Conservation (phyloP, 2,329 filamentous ascomycete genomes). For the Pyrenochaeta sp. region DNA sequence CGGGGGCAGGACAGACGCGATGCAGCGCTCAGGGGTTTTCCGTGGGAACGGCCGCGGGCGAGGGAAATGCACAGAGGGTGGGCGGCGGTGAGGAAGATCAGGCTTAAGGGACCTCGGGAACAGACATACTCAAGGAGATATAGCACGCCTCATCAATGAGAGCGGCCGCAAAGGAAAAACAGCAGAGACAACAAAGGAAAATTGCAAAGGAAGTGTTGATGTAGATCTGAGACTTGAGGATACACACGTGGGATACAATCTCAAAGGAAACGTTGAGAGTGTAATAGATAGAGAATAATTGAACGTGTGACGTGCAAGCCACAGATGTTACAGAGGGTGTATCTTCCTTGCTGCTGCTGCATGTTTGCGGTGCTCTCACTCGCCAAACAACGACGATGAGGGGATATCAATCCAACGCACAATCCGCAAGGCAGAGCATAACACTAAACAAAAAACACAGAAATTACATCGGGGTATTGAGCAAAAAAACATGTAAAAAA, state of each 20-base stretch:
- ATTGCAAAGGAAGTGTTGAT: not conserved
- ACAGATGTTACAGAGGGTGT: too few relatives aligned
- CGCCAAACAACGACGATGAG: slow-evolving; percentile 32
- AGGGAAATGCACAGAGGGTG: slow-evolving; percentile 32
- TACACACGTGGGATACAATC: too few relatives aligned
- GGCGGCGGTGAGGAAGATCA: slow-evolving; percentile 40
- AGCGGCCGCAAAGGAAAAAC: slow-evolving; percentile 24
- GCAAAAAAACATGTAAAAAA: slow-evolving; percentile 38
- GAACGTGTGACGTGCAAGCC: too few relatives aligned
- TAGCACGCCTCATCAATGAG: slow-evolving; percentile 37
- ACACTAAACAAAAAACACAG: slow-evolving; percentile 46
- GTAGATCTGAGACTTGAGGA: too few relatives aligned
- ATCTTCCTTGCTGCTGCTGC: too few relatives aligned
- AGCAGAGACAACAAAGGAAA: slow-evolving; percentile 16
- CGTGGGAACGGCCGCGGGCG: slow-evolving; percentile 24
- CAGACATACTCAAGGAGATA: slow-evolving; percentile 51
- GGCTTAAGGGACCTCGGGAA: slow-evolving; percentile 54
- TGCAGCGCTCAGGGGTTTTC: slow-evolving; percentile 35
- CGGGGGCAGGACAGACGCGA: slow-evolving; percentile 33
- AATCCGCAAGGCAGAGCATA: slow-evolving; percentile 45
- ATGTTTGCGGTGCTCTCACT: too few relatives aligned
- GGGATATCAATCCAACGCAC: slow-evolving; percentile 48
- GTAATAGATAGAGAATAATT: too few relatives aligned
- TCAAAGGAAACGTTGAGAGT: too few relatives aligned
- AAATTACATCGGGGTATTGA: slow-evolving; percentile 35